Percentiles rank a stretch among this genome's conserved stretches.
These are phyloP conservation scores for Hibiscus trionum DNA, from an alignment of 345 rosid species.

Conservation along the genomic window DNA sequence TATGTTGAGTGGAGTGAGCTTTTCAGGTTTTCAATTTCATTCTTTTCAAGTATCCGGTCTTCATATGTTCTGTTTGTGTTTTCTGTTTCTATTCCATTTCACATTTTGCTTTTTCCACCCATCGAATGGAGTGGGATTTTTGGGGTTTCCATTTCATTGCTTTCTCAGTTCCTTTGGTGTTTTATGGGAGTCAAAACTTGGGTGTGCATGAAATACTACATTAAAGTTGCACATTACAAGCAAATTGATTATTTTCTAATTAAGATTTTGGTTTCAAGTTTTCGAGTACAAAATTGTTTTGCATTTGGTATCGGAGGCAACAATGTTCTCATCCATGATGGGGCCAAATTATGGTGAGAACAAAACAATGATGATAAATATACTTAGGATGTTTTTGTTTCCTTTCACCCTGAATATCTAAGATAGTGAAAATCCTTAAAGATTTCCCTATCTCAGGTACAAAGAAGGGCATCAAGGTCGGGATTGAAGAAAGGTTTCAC, in stretches of 20 bases:
- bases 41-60: not conserved
- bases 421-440: not conserved
- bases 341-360: not conserved
- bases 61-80: not conserved
- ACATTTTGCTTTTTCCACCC: not conserved
- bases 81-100: not conserved
- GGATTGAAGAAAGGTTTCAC: slow-evolving; percentile 10
- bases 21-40: not conserved
- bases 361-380: not conserved
- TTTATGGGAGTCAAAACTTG: not conserved
- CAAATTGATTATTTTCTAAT: not conserved
- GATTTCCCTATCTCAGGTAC: slow-evolving; percentile 10
- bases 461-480: slow-evolving; percentile 10
- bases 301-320: not conserved
- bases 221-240: not conserved
- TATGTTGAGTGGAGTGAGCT: not conserved
- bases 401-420: not conserved
- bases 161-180: not conserved
- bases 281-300: not conserved
- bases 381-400: not conserved
- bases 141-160: not conserved
- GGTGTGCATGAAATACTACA: not conserved
- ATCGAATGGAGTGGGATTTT: not conserved
- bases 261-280: not conserved
- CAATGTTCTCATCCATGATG: not conserved